Percentiles rank a stretch among this genome's conserved stretches.
Evolutionary conservation across 2,329 filamentous ascomycete genomes (phyloP).

Genomic region (Beauveria australis): DNA sequence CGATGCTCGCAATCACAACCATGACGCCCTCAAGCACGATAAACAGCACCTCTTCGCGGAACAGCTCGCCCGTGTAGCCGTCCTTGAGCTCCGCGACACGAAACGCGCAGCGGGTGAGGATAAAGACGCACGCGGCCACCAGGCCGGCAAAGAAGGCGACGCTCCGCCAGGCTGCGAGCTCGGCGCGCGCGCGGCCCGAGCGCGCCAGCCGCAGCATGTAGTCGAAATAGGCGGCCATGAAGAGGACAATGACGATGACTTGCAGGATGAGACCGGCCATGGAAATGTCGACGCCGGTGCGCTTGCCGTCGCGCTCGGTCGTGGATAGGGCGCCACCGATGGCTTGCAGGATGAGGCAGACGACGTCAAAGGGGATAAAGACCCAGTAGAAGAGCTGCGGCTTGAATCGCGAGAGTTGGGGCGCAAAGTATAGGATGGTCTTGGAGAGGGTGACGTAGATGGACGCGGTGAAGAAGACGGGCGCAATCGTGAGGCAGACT

Average conservation of each 20-base stretch:
- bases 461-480: conserved; percentile 47
- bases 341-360: conserved; percentile 50
- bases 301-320: conserved; percentile 25
- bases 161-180: conserved; percentile 22
- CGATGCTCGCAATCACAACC: conserved; percentile 28
- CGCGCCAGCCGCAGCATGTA: conserved; percentile 39
- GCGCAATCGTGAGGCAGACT: conserved; percentile 47
- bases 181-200: conserved; percentile 17
- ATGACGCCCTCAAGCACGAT: conserved; percentile 16
- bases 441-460: conserved; percentile 56
- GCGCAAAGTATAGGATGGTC: conserved; percentile 31
- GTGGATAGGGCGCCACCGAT: conserved; percentile 47
- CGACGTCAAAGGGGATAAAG: conserved; percentile 47
- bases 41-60: background rate
- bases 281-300: conserved; percentile 30
- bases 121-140: conserved; percentile 44
- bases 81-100: conserved; percentile 58
- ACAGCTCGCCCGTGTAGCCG: conserved; percentile 43
- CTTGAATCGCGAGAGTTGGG: conserved; percentile 34
- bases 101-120: conserved; percentile 55
- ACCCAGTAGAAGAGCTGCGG: conserved; percentile 37
- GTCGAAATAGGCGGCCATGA: conserved; percentile 39
- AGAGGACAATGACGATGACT: conserved; percentile 45
- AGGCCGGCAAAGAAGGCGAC: conserved; percentile 45
- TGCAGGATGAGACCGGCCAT: conserved; percentile 51